Percentiles rank a stretch among this genome's conserved stretches.
Conservation (phyloP, 257 asterid species). For the Mitragyna speciosa region DNA sequence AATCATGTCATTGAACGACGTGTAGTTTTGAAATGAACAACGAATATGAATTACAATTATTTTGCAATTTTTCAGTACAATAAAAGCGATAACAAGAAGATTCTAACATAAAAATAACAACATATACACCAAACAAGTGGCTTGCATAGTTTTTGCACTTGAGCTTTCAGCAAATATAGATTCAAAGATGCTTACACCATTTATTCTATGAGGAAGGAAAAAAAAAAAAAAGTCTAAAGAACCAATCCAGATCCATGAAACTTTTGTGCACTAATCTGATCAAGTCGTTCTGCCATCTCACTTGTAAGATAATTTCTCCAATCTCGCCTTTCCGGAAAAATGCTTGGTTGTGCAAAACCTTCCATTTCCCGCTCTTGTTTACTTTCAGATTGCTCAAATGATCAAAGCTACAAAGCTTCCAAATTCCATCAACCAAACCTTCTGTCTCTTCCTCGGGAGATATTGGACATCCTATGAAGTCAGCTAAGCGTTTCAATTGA, state of each 20-base stretch:
- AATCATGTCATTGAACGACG: no score
- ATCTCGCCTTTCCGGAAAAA: background rate
- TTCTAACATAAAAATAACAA: no score
- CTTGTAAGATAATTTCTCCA: background rate
- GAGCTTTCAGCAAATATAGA: no score
- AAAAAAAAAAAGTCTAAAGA: no score
- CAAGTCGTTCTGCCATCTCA: background rate
- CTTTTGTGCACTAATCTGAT: background rate
- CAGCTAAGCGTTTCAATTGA: background rate
- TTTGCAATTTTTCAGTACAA: no score
- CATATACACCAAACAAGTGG: no score
- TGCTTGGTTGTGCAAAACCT: background rate
- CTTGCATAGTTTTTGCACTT: no score
- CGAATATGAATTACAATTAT: no score
- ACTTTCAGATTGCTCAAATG: background rate
- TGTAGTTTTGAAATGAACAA: no score
- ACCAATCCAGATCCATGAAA: background rate
- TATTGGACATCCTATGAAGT: conserved; percentile 1
- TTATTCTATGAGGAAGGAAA: no score
- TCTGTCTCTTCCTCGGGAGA: background rate
- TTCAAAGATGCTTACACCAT: no score
- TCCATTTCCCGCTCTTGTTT: background rate
- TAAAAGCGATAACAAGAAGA: no score
- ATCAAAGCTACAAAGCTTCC: background rate
- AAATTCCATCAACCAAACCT: background rate